Conservation (phyloP, 306 rosid species). For the Lathyrus oleraceus region DNA sequence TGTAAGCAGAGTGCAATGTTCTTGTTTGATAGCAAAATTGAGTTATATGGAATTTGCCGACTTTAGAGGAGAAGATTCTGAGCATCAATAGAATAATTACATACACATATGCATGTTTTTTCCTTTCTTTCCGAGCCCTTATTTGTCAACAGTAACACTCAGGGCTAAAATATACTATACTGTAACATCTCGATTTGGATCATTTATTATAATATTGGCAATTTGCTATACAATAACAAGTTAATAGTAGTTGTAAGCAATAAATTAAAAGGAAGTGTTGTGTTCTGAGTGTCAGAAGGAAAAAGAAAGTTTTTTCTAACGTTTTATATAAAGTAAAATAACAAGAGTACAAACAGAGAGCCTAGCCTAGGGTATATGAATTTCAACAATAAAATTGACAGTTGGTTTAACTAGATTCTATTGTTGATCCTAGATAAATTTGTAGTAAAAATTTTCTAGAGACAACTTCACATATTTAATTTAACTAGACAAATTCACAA, state of each 20-base stretch:
- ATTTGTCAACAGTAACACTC: constrained; percentile 36
- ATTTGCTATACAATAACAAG: background rate
- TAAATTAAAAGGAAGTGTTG: constrained; percentile 6
- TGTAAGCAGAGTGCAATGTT: constrained; percentile 20
- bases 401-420: too few relatives aligned
- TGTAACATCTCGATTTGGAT: background rate
- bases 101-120: background rate
- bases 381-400: too few relatives aligned
- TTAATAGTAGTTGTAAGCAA: background rate
- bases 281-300: background rate
- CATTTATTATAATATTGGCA: background rate
- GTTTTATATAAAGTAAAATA: background rate
- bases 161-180: constrained; percentile 2
- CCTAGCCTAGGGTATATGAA: too few relatives aligned
- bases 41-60: constrained; percentile 39
- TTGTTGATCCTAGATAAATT: too few relatives aligned
- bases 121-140: constrained; percentile 11
- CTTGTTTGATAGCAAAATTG: constrained; percentile 35
- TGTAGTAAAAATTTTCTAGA: too few relatives aligned
- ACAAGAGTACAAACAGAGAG: background rate
- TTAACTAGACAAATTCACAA: too few relatives aligned
- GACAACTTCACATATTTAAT: too few relatives aligned
- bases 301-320: background rate
- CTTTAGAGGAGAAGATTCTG: constrained; percentile 37
- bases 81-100: background rate